Percentiles rank a stretch among this genome's conserved stretches.
These are phyloP conservation scores for Globisporangium apiculatum DNA, from an alignment of 352 stramenopile genomes.

Conservation along the genomic window DNA sequence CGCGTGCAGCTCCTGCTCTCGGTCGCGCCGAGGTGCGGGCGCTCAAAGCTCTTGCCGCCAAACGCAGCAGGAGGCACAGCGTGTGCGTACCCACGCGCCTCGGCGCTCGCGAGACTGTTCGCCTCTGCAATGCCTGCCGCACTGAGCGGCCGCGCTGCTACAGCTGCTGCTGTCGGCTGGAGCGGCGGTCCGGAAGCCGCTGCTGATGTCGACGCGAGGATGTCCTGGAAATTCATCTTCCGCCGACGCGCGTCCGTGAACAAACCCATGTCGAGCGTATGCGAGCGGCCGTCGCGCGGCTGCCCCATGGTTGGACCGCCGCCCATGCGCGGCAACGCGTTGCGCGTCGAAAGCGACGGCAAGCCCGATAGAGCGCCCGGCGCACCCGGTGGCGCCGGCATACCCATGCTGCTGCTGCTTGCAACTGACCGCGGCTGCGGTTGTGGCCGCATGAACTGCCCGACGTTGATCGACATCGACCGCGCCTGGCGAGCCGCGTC, in stretches of 20 bases:
- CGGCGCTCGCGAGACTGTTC: conserved; percentile 8
- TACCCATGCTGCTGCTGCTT: conserved; percentile 12
- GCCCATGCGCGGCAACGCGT: conserved; percentile 21
- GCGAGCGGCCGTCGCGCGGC: conserved; percentile 69
- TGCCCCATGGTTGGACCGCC: conserved; percentile 59
- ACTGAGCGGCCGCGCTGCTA: conserved; percentile 9
- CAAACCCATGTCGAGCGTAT: conserved; percentile 80
- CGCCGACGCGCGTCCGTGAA: conserved; percentile 68
- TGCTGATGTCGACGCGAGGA: conserved; percentile 49
- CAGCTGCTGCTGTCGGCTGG: conserved; percentile 5
- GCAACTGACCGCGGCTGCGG: conserved; percentile 11
- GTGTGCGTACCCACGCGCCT: conserved; percentile 21
- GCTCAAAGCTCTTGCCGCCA: conserved; percentile 22
- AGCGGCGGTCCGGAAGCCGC: neutral
- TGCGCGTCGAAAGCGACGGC: conserved; percentile 55
- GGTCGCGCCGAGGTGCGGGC: conserved; percentile 9
- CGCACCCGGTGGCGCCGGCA: conserved; percentile 10
- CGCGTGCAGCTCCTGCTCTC: conserved; percentile 6
- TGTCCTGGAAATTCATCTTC: conserved; percentile 88
- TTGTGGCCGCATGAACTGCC: conserved; percentile 33
- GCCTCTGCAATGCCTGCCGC: conserved; percentile 9
- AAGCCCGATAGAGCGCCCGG: conserved; percentile 23
- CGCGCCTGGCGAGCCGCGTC: conserved; percentile 38
- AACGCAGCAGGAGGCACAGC: conserved; percentile 19
- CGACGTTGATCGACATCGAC: conserved; percentile 53